phyloP scores from a whole-genome alignment of 345 rosid species.

The Erucastrum elatum region DNA sequence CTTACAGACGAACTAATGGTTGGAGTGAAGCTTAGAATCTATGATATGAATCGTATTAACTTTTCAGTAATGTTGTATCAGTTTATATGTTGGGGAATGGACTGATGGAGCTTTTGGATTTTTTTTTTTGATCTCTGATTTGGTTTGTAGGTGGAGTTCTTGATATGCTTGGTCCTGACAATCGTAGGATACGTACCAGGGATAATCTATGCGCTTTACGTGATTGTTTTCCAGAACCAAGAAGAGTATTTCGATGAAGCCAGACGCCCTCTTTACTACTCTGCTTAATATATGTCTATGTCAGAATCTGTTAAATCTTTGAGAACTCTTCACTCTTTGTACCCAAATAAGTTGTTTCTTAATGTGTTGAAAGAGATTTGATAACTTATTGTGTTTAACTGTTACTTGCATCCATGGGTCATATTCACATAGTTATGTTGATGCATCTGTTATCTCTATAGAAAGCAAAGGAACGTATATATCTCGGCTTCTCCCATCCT shows the following conservation, averaged over 20 bases:
- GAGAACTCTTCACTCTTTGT: neutral
- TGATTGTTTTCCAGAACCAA: conserved; percentile 75
- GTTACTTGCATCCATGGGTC: neutral
- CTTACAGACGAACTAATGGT: neutral
- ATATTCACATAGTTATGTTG: neutral
- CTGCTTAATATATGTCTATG: conserved; percentile 24
- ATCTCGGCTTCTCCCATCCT: neutral
- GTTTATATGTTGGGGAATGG: neutral
- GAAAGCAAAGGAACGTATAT: neutral
- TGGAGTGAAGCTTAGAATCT: neutral
- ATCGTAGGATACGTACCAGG: conserved; percentile 90
- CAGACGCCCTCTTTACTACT: conserved; percentile 74
- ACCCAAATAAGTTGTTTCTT: conserved; percentile 29
- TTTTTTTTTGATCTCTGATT: neutral
- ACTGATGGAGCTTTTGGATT: neutral
- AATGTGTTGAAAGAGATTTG: neutral
- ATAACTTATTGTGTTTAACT: neutral
- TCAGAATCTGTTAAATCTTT: neutral
- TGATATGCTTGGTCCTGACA: conserved; percentile 73
- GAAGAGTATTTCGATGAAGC: conserved; percentile 81
- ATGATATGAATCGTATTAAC: neutral
- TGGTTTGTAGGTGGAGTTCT: conserved; percentile 70
- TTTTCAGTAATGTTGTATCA: neutral
- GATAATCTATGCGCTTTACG: conserved; percentile 87
- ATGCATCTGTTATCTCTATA: neutral